These are phyloP conservation scores for Crotalaria pallida DNA, from an alignment of 306 rosid species.

Conservation along the genomic window DNA sequence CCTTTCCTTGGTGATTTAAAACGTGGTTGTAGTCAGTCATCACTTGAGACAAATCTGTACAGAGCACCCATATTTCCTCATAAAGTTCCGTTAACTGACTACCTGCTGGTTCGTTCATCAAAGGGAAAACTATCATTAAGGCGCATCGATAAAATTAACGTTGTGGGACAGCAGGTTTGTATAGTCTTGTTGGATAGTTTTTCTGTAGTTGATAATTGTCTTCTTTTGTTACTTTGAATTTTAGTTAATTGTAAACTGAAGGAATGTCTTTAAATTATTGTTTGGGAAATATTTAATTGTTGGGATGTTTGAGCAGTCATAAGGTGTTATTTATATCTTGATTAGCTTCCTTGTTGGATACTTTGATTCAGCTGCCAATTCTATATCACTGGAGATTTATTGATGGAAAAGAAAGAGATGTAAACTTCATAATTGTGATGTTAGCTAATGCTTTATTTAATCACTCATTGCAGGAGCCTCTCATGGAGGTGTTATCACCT, in stretches of 20 bases:
- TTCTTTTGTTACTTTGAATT: background rate
- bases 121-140: slow-evolving; percentile 89
- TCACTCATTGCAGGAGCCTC: slow-evolving; percentile 75
- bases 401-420: background rate
- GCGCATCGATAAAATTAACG: slow-evolving; percentile 80
- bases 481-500: slow-evolving; percentile 93
- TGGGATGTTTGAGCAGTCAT: background rate
- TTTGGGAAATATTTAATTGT: background rate
- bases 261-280: background rate
- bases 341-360: background rate
- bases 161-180: slow-evolving; percentile 95
- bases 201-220: background rate
- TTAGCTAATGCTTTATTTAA: slow-evolving; percentile 9
- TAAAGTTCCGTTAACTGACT: slow-evolving; percentile 80
- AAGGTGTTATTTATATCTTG: background rate
- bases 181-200: background rate
- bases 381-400: background rate
- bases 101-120: slow-evolving; percentile 85
- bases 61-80: slow-evolving; percentile 92
- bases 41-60: slow-evolving; percentile 95
- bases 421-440: background rate
- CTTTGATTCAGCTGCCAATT: background rate
- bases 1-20: slow-evolving; percentile 93
- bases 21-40: slow-evolving; percentile 74
- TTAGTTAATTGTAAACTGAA: background rate